phyloP scores from a whole-genome alignment of 2,329 filamentous ascomycete species.

The Paramyrothecium sp. region DNA sequence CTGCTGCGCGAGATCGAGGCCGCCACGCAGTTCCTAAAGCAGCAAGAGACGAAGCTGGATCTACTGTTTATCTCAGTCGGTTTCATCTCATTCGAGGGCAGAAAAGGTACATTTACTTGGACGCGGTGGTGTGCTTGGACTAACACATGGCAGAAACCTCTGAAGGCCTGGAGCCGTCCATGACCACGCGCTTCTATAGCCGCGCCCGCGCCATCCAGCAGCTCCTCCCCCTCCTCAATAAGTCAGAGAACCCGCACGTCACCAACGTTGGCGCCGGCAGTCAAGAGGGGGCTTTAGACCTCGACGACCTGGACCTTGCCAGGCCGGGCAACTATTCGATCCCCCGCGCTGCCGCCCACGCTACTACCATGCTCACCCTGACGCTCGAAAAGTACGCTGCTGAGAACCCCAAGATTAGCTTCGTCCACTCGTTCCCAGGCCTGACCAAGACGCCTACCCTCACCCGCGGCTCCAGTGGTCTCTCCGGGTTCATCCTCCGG shows the following conservation, averaged over 20 bases:
- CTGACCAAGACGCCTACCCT: slow-evolving; percentile 18
- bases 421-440: slow-evolving; percentile 33
- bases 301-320: slow-evolving; percentile 42
- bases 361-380: slow-evolving; percentile 48
- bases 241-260: slow-evolving; percentile 38
- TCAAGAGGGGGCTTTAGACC: slow-evolving; percentile 43
- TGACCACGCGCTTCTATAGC: slow-evolving; percentile 55
- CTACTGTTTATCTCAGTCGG: slow-evolving; percentile 43
- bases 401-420: slow-evolving; percentile 35
- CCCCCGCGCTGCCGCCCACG: slow-evolving; percentile 38
- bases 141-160: slow-evolving; percentile 42
- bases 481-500: slow-evolving; percentile 11
- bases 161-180: slow-evolving; percentile 54
- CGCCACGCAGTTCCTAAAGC: slow-evolving; percentile 40
- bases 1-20: slow-evolving; percentile 48
- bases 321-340: slow-evolving; percentile 30
- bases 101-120: too few species aligned
- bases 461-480: slow-evolving; percentile 10
- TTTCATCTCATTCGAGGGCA: slow-evolving; percentile 17
- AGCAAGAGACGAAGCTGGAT: slow-evolving; percentile 40
- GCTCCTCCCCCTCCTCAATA: slow-evolving; percentile 54
- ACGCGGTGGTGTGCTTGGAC: too few species aligned
- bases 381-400: slow-evolving; percentile 44
- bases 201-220: slow-evolving; percentile 55
- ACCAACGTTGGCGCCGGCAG: slow-evolving; percentile 48